Base-by-base conservation (phyloP, 352 stramenopile species). In the Phytophthora fragariae region DNA sequence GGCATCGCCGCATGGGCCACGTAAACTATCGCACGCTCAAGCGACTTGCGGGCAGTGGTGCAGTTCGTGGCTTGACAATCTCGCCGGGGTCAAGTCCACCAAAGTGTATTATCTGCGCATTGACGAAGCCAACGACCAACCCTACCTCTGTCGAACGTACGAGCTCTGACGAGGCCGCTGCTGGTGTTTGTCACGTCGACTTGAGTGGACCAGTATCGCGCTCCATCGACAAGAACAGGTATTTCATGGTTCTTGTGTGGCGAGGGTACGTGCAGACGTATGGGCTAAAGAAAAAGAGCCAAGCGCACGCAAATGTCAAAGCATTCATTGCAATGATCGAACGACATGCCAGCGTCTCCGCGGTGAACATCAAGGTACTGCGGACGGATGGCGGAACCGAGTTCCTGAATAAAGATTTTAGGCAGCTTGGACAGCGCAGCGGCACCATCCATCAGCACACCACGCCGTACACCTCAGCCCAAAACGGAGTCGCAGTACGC, bases 311-410 rank as follows among this genome's bases (percentile, higher is more conserved):
- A 19, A 56, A n/a, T 2, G 27, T 33, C 2, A 65, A 56, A 27
- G 41, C 8, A 2, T 65, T 65, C 10, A 41, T 65, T 24, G 8
- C 3, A 1, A 57, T 65, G 19, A 56, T 65, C 17, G 62, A 68
- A 10, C 24, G 37, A 8, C 52, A 68, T 49, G 19, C 39, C 10
- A 7, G 14, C 8, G 50, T 62, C 1, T 7, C 21, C 0, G 37
- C 53, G 0, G 39, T 7, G 2, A 12, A 11, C 8, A 56, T 56
- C 17, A 56, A 46, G 14, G 21, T 54, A 3, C 11, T 68, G 2
- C 50, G 62, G 0, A 68, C 62, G 1, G 53, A 62, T 29, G 53
- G 62, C 12, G 63, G 44, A 19, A 70, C 63, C 0, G 63, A 64
- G 17, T 70, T 64, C 49, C 17, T 64, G 2, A 64, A 64, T 8